Base-by-base conservation (phyloP, 306 rosid genomes). In the Quercus alba region DNA sequence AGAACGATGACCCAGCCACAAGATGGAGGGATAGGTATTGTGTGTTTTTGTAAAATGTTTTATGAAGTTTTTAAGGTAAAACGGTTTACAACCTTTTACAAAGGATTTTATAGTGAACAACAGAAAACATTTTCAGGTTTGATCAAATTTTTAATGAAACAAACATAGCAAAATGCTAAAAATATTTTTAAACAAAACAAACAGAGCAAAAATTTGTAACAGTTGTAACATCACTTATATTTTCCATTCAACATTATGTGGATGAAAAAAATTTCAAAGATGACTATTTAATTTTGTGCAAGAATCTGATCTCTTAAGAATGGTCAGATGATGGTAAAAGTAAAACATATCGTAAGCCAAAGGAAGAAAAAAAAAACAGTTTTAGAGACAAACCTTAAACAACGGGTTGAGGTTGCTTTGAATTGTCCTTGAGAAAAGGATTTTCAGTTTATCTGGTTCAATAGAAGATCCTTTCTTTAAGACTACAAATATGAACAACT, bases 361-460 rank as follows among this genome's bases (percentile, higher is more conserved):
- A 54, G 44, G 38, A 33, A 33, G 38, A 5, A 33, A 33, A 63
- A 63, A 2, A 63, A 63, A 6, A 62, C 4, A 6, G 71, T 44
- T 1, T 2, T 44, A 61, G 56, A 21, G 17, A 75, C 70, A 57
- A 56, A 92, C 93, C 98, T 94, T 89, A 85, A 88, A 94, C 74
- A 94, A 82, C 51, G 96, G 98, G 72, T 94, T 92, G 12, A 92
- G 94, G 83, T 88, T 92, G 78, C 81, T 89, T 51, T 89, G 97
- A 75, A 92, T 90, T 52, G 93, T 91, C 81, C 84, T 90, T 44
- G 97, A 89, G 75, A 94, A 87, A 73, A 78, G 88, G 15, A 5
- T 67, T 84, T 81, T 89, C 18, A 94, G 80, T 57, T 81, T 66
- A 17, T 90, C 92, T 57, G 90, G 75, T 81, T 87, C 77, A 35